A percentile compares a stretch with the other conserved stretches of the same genome.
These are phyloP conservation scores for Diaporthe vaccinii DNA, from an alignment of 2,329 filamentous ascomycete genomes.

Conservation along the genomic window DNA sequence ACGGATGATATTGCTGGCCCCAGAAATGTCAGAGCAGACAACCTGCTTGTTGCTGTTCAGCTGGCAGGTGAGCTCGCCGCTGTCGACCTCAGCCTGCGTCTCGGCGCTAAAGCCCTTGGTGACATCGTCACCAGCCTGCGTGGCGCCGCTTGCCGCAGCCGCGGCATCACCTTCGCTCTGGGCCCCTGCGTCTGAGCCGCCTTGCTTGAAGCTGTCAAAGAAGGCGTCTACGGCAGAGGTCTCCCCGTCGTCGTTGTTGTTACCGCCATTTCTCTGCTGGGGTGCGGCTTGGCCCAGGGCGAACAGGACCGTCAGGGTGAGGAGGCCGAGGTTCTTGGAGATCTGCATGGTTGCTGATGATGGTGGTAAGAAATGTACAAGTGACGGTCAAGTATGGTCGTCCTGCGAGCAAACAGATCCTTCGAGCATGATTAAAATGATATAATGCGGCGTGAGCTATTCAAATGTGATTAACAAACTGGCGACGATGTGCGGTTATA, in stretches of 20 bases:
- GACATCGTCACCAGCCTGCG: neutral
- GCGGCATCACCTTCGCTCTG: neutral
- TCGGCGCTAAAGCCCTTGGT: neutral
- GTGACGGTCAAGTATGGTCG: no score
- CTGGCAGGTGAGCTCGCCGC: conserved; percentile 1
- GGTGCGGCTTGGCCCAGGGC: neutral
- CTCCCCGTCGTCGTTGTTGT: neutral
- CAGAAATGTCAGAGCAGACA: neutral
- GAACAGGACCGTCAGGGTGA: neutral
- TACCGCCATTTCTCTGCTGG: neutral
- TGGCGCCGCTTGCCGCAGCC: neutral
- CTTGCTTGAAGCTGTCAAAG: neutral
- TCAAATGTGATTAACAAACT: neutral
- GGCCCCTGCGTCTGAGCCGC: neutral
- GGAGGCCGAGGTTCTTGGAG: conserved; percentile 5
- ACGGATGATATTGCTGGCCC: neutral
- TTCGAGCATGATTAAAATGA: no score
- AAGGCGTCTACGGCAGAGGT: neutral
- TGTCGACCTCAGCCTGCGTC: conserved; percentile 4
- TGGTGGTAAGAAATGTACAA: no score
- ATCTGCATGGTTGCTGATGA: neutral
- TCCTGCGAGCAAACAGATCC: neutral
- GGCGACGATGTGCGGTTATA: neutral
- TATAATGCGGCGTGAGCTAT: neutral
- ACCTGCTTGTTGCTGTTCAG: neutral